These are phyloP conservation scores for Heterobasidion annosum DNA, from an alignment of 1,284 basidiomycete genomes.

Conservation along the genomic window DNA sequence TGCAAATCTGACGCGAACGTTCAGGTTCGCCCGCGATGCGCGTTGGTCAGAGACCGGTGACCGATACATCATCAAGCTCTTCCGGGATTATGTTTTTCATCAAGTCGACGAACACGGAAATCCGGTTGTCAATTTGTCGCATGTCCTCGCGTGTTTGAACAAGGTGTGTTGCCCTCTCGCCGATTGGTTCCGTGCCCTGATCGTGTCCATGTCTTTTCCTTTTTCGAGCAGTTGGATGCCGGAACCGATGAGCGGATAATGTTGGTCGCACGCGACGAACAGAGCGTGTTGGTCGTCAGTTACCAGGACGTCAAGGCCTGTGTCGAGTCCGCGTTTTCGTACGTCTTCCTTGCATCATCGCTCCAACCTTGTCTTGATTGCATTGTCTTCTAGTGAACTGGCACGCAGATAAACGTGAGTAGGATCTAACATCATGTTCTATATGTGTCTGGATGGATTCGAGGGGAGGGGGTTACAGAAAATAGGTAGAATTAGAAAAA, in stretches of 20 bases:
- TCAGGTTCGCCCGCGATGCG: slow-evolving; percentile 87
- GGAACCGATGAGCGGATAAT: slow-evolving; percentile 92
- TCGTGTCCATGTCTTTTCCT: background rate
- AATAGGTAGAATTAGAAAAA: slow-evolving; percentile 54
- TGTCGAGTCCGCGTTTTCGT: slow-evolving; percentile 74
- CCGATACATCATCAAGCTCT: slow-evolving; percentile 95
- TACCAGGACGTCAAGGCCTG: slow-evolving; percentile 90
- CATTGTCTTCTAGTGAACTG: slow-evolving; percentile 15
- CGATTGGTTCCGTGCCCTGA: background rate
- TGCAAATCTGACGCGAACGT: background rate
- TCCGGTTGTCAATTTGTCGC: slow-evolving; percentile 84
- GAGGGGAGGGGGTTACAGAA: slow-evolving; percentile 14
- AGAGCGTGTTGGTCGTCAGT: slow-evolving; percentile 92
- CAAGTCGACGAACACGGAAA: slow-evolving; percentile 88
- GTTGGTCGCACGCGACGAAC: slow-evolving; percentile 91
- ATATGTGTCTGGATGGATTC: background rate
- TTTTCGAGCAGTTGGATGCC: slow-evolving; percentile 67
- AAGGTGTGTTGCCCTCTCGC: slow-evolving; percentile 47
- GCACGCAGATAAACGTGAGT: slow-evolving; percentile 9
- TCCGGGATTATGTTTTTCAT: slow-evolving; percentile 98
- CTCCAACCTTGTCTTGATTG: background rate
- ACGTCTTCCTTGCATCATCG: slow-evolving; percentile 12
- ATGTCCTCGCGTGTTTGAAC: slow-evolving; percentile 87
- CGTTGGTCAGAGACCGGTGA: slow-evolving; percentile 99
- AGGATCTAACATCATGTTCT: background rate